Evolutionary conservation across 768 basidiomycete species (phyloP), one percentile per base, ranked within the genome.

Genomic region (Kwoniella newhampshirensis): DNA sequence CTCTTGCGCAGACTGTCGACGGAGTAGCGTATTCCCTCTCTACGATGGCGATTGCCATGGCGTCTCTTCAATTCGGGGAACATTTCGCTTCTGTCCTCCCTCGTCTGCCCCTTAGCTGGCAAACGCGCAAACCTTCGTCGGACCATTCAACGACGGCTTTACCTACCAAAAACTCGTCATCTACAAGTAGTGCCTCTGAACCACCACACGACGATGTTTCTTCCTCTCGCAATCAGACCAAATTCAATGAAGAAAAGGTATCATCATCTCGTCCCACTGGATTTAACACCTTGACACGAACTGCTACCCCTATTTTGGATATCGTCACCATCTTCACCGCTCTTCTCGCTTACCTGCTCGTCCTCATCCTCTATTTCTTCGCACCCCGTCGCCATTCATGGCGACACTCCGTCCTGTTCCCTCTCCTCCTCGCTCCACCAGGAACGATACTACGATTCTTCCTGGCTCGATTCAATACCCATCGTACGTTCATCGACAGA

Each of bases 401-500:
- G 79, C 87, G 93, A 21, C 85, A 86, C 54, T 81, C 86, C 71
- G 89, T 86, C 23, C 89, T 89, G 25, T 87, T 94, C 51, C 87
- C 94, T 13, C 81, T 98, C 27, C 77, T 97, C 15, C 91, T 97
- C 75, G 84, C 87, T 15, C 94, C 87, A 66, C 91, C 92, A 15
- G 96, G 94, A 21, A 83, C 90, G 3, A 80, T 96, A 54, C 83
- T 87, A 8, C 87, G 96, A 57, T 97, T 90, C 73, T 58, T 85
- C 15, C 81, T 98, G 25, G 86, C 91, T 28, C 78, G 76, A 45
- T 81, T 97, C 59, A 99, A 97, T 75, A 48, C 67, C 0, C 26
- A 26, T n/a, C 46, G 23, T 8, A 36, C 25, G 13, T 79, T 82
- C 54, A 63, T 82, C 40, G 61, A 71, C 46, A 51, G 54, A 20